Percentiles rank a stretch among this genome's conserved stretches.
These are phyloP conservation scores for Caryopteris hybrid DNA, from an alignment of 305 asterid genomes.

Conservation along the genomic window DNA sequence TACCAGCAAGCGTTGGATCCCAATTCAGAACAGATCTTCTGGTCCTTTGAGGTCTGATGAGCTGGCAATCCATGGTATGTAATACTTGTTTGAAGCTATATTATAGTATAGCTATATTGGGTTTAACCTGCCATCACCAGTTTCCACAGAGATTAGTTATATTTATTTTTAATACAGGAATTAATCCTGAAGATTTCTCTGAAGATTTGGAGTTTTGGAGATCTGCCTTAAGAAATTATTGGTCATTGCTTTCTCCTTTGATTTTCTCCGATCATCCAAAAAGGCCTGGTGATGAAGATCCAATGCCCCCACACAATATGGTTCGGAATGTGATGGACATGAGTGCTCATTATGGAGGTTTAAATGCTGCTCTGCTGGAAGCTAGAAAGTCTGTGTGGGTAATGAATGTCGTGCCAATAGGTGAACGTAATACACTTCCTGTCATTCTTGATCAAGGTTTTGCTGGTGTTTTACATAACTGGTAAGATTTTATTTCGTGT, in stretches of 20 bases:
- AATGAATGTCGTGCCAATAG: slow-evolving; percentile 89
- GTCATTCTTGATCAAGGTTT: slow-evolving; percentile 77
- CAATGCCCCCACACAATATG: slow-evolving; percentile 92
- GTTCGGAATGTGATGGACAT: slow-evolving; percentile 96
- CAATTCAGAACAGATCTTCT: slow-evolving; percentile 60
- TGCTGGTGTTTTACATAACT: slow-evolving; percentile 79
- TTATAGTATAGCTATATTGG: background rate
- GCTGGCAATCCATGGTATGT: slow-evolving; percentile 70
- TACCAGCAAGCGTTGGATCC: slow-evolving; percentile 69
- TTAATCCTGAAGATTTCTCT: slow-evolving; percentile 61
- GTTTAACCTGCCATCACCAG: slow-evolving; percentile 5
- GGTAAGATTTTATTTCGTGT: slow-evolving; percentile 34
- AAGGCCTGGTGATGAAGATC: slow-evolving; percentile 98
- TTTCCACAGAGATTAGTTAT: background rate
- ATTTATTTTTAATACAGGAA: slow-evolving; percentile 42
- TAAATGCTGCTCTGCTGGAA: slow-evolving; percentile 65
- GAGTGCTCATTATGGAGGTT: slow-evolving; percentile 91
- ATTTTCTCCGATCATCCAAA: slow-evolving; percentile 99
- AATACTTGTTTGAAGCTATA: no score
- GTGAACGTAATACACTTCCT: slow-evolving; percentile 71
- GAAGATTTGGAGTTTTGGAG: slow-evolving; percentile 73
- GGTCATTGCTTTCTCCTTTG: slow-evolving; percentile 95
- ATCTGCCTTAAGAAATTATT: slow-evolving; percentile 70
- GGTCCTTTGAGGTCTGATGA: slow-evolving; percentile 40
- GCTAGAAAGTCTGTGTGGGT: slow-evolving; percentile 82